Evolutionary conservation across 441 rosid species (phyloP).

Genomic region (Brassica hybrid): DNA sequence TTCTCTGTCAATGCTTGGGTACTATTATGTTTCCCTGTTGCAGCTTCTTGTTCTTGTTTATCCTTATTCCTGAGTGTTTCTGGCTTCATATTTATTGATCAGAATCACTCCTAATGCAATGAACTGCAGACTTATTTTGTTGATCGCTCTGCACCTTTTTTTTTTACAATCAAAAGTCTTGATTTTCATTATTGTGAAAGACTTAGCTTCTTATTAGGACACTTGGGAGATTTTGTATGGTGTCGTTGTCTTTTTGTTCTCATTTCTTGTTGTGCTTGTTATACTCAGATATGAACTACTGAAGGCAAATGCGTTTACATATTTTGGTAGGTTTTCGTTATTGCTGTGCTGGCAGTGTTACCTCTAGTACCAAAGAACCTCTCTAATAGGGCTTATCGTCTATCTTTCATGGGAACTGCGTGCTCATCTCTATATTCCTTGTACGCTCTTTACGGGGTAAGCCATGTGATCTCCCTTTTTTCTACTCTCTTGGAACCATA

Average conservation of each 20-base stretch:
- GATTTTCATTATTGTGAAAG: neutral
- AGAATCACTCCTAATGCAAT: neutral
- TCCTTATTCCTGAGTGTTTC: too few relatives aligned
- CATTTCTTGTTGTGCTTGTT: conserved; percentile 7
- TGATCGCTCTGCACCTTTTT: neutral
- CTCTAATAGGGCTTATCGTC: conserved; percentile 84
- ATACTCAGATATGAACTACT: conserved; percentile 1
- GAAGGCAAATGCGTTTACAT: too few relatives aligned
- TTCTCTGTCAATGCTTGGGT: conserved; percentile 99
- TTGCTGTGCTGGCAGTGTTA: conserved; percentile 86
- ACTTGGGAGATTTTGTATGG: neutral
- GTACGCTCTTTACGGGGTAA: conserved; percentile 90
- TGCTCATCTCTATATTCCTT: conserved; percentile 82
- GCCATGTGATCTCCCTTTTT: conserved; percentile 13
- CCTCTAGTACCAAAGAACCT: conserved; percentile 79
- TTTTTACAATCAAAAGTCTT: neutral
- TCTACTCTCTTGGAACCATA: conserved; percentile 18
- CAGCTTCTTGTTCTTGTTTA: too few relatives aligned
- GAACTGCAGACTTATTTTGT: neutral
- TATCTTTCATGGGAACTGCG: conserved; percentile 92
- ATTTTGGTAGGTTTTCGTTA: conserved; percentile 77
- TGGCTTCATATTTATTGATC: neutral
- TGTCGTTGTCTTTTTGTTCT: conserved; percentile 2
- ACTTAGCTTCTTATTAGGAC: conserved; percentile 5
- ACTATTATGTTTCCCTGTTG: too few relatives aligned